Evolutionary conservation across 31 red algal species (phyloP).

Genomic region (Odonthalia washingtoniensis): DNA sequence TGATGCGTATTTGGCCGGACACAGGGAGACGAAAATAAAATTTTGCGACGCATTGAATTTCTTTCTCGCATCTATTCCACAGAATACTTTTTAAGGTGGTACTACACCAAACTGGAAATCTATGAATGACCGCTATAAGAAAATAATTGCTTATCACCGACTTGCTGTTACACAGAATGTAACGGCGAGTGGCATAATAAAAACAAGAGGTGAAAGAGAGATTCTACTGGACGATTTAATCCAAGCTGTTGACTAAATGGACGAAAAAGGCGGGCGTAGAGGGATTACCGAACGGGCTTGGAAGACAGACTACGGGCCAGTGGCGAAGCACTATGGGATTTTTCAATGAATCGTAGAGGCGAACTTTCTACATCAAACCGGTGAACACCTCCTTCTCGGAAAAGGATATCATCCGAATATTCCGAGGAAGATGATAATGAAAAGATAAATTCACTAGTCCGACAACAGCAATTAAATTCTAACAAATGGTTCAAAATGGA

Average conservation of each 20-base stretch:
- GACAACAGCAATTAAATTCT: too few species aligned
- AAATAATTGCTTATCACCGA: background rate
- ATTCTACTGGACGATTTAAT: background rate
- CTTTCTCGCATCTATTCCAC: background rate
- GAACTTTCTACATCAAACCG: too few species aligned
- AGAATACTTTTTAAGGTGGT: background rate
- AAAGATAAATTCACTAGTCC: too few species aligned
- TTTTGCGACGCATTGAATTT: background rate
- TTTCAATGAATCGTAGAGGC: too few species aligned
- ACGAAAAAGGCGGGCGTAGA: background rate
- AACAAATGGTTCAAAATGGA: too few species aligned
- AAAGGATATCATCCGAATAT: too few species aligned
- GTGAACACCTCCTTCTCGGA: too few species aligned
- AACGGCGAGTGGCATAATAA: background rate
- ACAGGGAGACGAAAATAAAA: background rate
- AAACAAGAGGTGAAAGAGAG: background rate
- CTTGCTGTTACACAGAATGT: background rate
- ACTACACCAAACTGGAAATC: background rate
- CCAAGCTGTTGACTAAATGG: background rate
- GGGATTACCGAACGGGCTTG: background rate
- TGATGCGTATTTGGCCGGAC: background rate
- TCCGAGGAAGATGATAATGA: too few species aligned
- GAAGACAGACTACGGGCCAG: background rate
- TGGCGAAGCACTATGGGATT: too few species aligned
- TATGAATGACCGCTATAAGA: background rate